Base-by-base conservation (phyloP, 1,139 yeast genomes). In the Yamadazyma taylorii region DNA sequence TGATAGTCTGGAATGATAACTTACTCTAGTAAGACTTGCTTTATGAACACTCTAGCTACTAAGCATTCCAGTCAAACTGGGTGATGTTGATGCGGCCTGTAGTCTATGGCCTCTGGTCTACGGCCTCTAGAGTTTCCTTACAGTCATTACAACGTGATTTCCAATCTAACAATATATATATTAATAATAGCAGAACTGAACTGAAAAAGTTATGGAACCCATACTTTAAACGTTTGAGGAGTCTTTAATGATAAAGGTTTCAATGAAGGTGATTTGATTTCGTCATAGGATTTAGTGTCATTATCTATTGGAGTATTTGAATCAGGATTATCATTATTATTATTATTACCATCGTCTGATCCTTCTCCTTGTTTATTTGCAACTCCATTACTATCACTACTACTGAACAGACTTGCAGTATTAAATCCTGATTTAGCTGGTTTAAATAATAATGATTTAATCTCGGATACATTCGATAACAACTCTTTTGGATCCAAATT, bases 201-300 rank as follows among this genome's bases (percentile, higher is more conserved):
- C 10, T 13, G 10, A 14, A 25, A 25, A 14, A 8, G n/a, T 48
- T 52, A 70, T 25, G 76, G 76, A 32, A 85, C 85, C 97, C 97
- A 89, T 49, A 87, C 85, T 59, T 90, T 85, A 61, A 87, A 89
- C 25, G 81, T 67, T 58, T 85, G 94, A 3, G 96, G 96, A 12
- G 87, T 74, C 48, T 85, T 90, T 43, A 85, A 67, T 28, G 95
- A 85, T 34, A 87, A 71, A 7, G 96, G 96, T 53, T 81, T 81
- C 33, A 76, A 17, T 4, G 43, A 34, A 3, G 42, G 42, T 9
- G 41, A 54, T 15, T 64, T 69, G 24, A 59, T 62, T 14, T 54
- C 62, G 38, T 49, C 55, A 34, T 47, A 39, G n/a, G n/a, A n/a
- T n/a, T n/a, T n/a, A n/a, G n/a, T n/a, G n/a, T n/a, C n/a, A n/a